These are phyloP conservation scores for Candida glucosophila DNA, from an alignment of 1,139 yeast species.

Conservation along the genomic window DNA sequence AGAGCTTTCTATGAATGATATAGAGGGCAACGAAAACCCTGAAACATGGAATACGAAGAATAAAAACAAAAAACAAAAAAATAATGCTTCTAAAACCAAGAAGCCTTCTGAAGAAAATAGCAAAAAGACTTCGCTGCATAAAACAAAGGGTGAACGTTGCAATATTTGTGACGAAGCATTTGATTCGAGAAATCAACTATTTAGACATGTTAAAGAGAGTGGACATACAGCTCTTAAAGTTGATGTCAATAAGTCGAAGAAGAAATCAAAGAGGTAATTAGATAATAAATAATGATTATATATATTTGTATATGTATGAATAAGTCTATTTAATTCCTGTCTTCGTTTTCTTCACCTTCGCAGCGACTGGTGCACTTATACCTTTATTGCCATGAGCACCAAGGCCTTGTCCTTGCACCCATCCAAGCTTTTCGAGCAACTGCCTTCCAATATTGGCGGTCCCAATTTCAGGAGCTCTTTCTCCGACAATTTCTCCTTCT, in stretches of 20 bases:
- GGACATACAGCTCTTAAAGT: slow-evolving; percentile 58
- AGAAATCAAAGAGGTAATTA: background rate
- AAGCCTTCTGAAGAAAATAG: slow-evolving; percentile 8
- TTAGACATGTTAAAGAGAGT: slow-evolving; percentile 62
- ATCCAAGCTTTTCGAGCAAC: slow-evolving; percentile 75
- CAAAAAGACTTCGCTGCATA: slow-evolving; percentile 16
- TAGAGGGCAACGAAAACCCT: background rate
- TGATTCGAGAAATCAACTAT: slow-evolving; percentile 64
- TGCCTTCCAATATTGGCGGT: slow-evolving; percentile 71
- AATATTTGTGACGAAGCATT: slow-evolving; percentile 53
- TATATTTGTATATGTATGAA: too few species aligned
- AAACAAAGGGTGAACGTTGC: slow-evolving; percentile 35
- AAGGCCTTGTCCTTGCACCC: slow-evolving; percentile 80
- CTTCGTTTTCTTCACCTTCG: slow-evolving; percentile 72
- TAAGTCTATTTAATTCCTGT: slow-evolving; percentile 48
- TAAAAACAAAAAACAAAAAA: slow-evolving; percentile 2
- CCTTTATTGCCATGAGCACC: slow-evolving; percentile 73
- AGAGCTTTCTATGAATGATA: too few species aligned
- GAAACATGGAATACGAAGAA: slow-evolving; percentile 1
- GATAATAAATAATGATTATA: too few species aligned
- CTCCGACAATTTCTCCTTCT: slow-evolving; percentile 92
- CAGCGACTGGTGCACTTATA: slow-evolving; percentile 73
- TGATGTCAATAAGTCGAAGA: slow-evolving; percentile 13
- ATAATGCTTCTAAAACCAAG: background rate
- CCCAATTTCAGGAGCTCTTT: slow-evolving; percentile 72